These are phyloP conservation scores for Saccharata proteae DNA, from an alignment of 2,329 filamentous ascomycete species.

Conservation along the genomic window DNA sequence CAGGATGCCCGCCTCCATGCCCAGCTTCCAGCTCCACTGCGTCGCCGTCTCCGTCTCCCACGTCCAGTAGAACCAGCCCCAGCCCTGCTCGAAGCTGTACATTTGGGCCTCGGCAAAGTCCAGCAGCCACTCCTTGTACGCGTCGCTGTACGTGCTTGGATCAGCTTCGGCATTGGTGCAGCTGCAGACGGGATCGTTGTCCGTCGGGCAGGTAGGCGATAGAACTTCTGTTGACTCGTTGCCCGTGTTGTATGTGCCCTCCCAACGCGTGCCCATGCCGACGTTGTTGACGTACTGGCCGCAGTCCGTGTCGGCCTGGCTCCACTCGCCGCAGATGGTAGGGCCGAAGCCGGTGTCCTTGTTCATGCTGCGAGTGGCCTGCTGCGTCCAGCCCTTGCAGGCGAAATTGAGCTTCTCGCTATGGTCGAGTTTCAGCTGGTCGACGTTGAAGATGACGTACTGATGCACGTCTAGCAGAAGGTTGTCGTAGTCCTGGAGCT, in stretches of 20 bases:
- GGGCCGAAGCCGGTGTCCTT: conserved; percentile 74
- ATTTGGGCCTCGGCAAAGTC: conserved; percentile 96
- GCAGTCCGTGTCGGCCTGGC: conserved; percentile 94
- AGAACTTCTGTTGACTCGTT: conserved; percentile 50
- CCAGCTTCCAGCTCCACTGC: conserved; percentile 88
- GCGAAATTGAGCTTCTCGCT: conserved; percentile 75
- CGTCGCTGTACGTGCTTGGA: conserved; percentile 50
- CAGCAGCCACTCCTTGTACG: conserved; percentile 75
- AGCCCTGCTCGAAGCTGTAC: conserved; percentile 80
- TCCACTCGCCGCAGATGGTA: conserved; percentile 94
- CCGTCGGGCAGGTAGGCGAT: conserved; percentile 60
- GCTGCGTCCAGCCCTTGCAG: conserved; percentile 74
- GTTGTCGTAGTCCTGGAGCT: conserved; percentile 57
- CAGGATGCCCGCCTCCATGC: conserved; percentile 65
- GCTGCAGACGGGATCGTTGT: conserved; percentile 49
- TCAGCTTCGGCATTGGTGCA: conserved; percentile 69
- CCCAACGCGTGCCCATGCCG: conserved; percentile 78
- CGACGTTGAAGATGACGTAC: conserved; percentile 94
- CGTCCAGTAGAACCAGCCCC: conserved; percentile 99
- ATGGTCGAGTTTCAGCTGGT: conserved; percentile 73
- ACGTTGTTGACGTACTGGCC: conserved; percentile 80
- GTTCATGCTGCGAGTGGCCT: conserved; percentile 62
- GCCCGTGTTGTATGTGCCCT: conserved; percentile 67
- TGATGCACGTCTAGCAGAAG: conserved; percentile 94
- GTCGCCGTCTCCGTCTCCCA: conserved; percentile 79